A percentile compares a stretch with the other conserved stretches of the same genome.
These are phyloP conservation scores for Vigna nakashimae DNA, from an alignment of 306 rosid genomes.

Conservation along the genomic window DNA sequence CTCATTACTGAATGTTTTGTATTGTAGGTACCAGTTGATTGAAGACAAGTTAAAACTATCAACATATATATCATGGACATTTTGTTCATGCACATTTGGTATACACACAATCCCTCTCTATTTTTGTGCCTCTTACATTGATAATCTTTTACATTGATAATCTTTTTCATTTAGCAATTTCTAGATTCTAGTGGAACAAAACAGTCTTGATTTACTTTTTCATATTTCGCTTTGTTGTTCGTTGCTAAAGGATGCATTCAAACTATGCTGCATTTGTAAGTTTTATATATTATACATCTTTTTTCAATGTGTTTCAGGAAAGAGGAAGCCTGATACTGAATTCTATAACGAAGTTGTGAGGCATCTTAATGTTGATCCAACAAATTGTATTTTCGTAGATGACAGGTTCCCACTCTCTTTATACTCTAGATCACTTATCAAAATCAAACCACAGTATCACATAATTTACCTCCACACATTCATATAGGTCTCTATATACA, in stretches of 20 bases:
- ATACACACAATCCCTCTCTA: constrained; percentile 33
- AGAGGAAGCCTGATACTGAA: constrained; percentile 90
- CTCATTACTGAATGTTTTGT: constrained; percentile 33
- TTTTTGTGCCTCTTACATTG: constrained; percentile 14
- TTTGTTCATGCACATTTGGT: constrained; percentile 82
- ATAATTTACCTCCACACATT: too few species aligned
- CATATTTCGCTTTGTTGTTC: constrained; percentile 28
- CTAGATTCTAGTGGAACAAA: constrained; percentile 20
- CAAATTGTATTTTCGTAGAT: constrained; percentile 76
- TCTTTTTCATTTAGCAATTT: constrained; percentile 25
- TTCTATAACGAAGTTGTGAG: constrained; percentile 71
- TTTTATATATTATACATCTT: too few species aligned
- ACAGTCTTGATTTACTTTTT: constrained; percentile 25
- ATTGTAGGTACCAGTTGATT: constrained; percentile 80
- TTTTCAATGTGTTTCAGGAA: constrained; percentile 66
- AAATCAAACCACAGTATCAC: too few species aligned
- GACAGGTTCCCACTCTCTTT: constrained; percentile 70
- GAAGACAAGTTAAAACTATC: constrained; percentile 81
- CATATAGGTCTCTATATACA: too few species aligned
- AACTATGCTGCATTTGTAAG: background rate
- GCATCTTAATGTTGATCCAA: constrained; percentile 75
- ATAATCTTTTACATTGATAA: constrained; percentile 24
- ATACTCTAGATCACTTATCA: background rate
- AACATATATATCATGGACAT: constrained; percentile 90
- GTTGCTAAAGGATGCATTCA: constrained; percentile 14